Base-by-base conservation (phyloP, 805 yeast genomes). In the Ogataea saltuana region DNA sequence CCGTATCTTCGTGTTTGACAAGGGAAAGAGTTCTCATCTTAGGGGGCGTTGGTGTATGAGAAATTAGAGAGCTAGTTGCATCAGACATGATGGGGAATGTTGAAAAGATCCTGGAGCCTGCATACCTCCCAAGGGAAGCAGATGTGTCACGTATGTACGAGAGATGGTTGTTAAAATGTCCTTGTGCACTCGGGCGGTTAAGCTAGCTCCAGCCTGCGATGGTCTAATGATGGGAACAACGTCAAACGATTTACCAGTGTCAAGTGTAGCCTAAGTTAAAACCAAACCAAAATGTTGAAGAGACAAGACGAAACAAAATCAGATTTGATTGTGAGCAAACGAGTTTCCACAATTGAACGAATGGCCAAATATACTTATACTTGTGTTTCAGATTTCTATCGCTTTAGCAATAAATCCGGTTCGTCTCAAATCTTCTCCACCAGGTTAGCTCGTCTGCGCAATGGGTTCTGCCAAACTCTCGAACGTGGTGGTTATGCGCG, bases 191-290 rank as follows among this genome's bases (percentile, higher is more conserved):
- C 18, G 17, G 33, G 33, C 33, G 22, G 33, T 16, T 31, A 9
- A 31, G 37, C 37, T 33, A 33, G 37, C 37, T 33, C 37, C 37
- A 33, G 37, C 27, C 37, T 33, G 37, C 28, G 37, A 4, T 33
- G 37, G 10, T 33, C 27, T 22, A 9, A 10, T 18, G 20, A 18
- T 16, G 6, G 33, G 33, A 31, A n/a, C 33, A 8, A 18, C 20
- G 8, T 17, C 33, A 31, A 31, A 31, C 21, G 19, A 16, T 15
- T 33, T n/a, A 7, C 37, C 23, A 33, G 28, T 33, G 16, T 33
- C 37, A 23, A 21, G 37, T 32, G 16, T 12, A 22, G 15, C 4
- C 33, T 13, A 30, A 30, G 18, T 10, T 30, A 18, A 30, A 17
- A 30, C 28, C 18, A 22, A 33, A 23, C 28, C 9, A 21, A 33